Base-by-base conservation (phyloP, 305 asterid genomes). In the Fraxinus paxiana region DNA sequence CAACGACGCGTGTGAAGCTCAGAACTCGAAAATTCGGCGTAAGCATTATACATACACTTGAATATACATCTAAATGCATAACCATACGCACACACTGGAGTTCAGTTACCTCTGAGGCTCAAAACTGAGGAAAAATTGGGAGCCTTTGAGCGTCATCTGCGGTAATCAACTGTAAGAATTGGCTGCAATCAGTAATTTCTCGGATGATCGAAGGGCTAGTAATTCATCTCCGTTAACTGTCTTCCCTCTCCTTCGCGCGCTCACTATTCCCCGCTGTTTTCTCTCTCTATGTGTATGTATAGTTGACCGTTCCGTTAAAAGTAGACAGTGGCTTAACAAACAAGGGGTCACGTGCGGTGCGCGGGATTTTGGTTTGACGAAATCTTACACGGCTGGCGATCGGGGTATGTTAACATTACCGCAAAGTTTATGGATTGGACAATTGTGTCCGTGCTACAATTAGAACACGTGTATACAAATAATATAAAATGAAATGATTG, bases 1-100 rank as follows among this genome's bases (percentile, higher is more conserved):
- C 76, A 24, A 73, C 72, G 76, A 82, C 90, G 78, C 86, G 85
- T 87, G 89, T 81, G 81, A 73, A 80, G 67, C 84, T 81, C 86
- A 73, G 48, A 87, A 46, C 17, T 77, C 79, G 38, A 63, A 43
- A 78, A 78, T 76, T 46, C 65, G 77, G 73, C 77, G 79, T 82
- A 56, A 43, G 43, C 20, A 77, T 67, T 1, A 51, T 30, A 46
- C 59, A 81, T 26, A 80, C 77, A n/a, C 48, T 67, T 61, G 20
- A 51, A 41, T 41, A 59, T 18, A 35, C 12, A 71, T 10, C 30
- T 33, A 75, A 18, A 83, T 1, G 17, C 30, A 28, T n/a, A 76
- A 61, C 24, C 8, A 22, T 20, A 35, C 24, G 73, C 41, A 78
- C 12, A 54, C 79, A 46, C 34, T 35, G 85, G 18, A n/a, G 48